Evolutionary conservation across 148 eudicot genomes (phyloP).

Genomic region (Vaccinium macrocarpon): DNA sequence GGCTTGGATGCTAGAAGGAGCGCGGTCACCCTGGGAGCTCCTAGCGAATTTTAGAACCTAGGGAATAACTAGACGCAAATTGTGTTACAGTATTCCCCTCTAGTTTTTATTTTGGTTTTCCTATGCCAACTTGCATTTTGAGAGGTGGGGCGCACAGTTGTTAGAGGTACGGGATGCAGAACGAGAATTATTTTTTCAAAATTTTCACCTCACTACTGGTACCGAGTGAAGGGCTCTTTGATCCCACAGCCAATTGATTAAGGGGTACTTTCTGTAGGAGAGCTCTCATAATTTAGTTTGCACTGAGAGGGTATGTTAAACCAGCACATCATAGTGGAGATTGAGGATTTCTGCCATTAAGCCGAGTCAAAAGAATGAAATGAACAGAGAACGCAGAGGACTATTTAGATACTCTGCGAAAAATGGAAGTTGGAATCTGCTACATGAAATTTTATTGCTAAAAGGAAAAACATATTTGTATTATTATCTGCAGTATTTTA

Average conservation of each 20-base stretch:
- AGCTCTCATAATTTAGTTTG: background rate
- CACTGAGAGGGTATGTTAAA: background rate
- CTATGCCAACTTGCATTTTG: background rate
- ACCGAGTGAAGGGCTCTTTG: background rate
- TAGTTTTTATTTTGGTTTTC: background rate
- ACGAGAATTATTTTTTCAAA: background rate
- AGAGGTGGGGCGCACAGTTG: background rate
- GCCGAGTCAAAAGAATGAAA: background rate
- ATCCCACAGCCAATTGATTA: background rate
- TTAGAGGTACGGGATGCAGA: background rate
- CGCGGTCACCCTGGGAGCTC: too few relatives aligned
- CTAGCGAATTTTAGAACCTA: too few relatives aligned
- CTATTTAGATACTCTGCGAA: background rate
- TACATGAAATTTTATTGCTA: background rate
- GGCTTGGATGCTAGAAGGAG: too few relatives aligned
- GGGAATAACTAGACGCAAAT: background rate
- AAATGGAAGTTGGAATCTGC: background rate
- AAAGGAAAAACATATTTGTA: background rate
- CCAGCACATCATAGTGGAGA: background rate
- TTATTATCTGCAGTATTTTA: background rate
- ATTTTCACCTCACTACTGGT: background rate
- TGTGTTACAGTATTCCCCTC: background rate
- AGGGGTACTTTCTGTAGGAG: background rate
- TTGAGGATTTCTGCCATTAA: background rate
- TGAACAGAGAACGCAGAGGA: background rate